A percentile compares a stretch with the other conserved stretches of the same genome.
Evolutionary conservation across 805 yeast species (phyloP).

Genomic region (Candida sanyiensis): DNA sequence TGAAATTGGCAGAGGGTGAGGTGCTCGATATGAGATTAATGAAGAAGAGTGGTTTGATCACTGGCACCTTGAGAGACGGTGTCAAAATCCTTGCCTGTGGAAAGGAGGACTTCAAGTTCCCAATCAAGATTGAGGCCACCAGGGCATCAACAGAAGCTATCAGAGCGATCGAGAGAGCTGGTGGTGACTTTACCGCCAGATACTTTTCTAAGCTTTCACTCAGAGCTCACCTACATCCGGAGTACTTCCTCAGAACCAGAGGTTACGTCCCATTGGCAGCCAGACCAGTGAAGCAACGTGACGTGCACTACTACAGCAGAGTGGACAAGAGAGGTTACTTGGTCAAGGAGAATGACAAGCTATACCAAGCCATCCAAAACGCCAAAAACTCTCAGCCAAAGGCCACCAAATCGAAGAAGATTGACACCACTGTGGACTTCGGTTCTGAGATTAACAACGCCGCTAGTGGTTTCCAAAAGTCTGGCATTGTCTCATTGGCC

Average conservation of each 20-base stretch:
- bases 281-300: constrained; percentile 78
- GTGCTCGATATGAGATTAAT: constrained; percentile 69
- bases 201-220: constrained; percentile 65
- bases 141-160: constrained; percentile 76
- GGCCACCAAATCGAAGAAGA: constrained; percentile 8
- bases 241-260: constrained; percentile 56
- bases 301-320: constrained; percentile 71
- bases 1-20: constrained; percentile 53
- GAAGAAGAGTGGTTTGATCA: constrained; percentile 66
- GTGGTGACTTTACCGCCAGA: constrained; percentile 68
- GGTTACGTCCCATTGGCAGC: constrained; percentile 83
- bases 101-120: constrained; percentile 42
- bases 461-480: constrained; percentile 20
- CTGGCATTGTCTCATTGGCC: constrained; percentile 22
- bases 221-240: constrained; percentile 73
- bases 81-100: constrained; percentile 76
- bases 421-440: constrained; percentile 6
- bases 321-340: constrained; percentile 74
- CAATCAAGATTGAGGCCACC: constrained; percentile 75
- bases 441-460: constrained; percentile 17
- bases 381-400: constrained; percentile 16
- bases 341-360: constrained; percentile 31
- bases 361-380: constrained; percentile 18
- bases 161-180: constrained; percentile 60
- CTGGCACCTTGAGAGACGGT: constrained; percentile 72